A percentile compares a stretch with the other conserved stretches of the same genome.
phyloP scores from a whole-genome alignment of 495 filamentous ascomycete species.

The Neurospora hispaniola region DNA sequence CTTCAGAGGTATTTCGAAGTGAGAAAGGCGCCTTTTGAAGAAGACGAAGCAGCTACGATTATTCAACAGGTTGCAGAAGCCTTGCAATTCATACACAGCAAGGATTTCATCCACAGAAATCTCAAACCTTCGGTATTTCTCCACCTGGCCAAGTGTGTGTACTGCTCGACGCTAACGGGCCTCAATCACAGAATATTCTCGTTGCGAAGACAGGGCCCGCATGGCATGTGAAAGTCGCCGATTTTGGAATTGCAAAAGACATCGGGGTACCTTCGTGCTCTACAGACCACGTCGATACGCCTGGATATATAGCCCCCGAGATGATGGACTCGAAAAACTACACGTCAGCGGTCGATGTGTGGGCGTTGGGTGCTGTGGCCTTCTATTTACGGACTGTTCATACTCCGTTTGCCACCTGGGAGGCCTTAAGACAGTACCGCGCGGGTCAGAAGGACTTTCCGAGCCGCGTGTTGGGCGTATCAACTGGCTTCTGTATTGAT shows the following conservation, averaged over 20 bases:
- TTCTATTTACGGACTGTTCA: not conserved
- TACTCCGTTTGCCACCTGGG: not conserved
- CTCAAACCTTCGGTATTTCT: not conserved
- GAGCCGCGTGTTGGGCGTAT: not conserved
- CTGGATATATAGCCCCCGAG: not conserved
- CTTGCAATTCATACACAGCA: not conserved
- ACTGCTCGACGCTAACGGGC: not conserved
- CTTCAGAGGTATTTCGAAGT: not conserved
- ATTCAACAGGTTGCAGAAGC: not conserved
- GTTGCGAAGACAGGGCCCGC: not conserved
- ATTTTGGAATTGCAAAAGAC: not conserved
- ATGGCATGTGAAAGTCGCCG: not conserved
- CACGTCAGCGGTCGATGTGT: not conserved
- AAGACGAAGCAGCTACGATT: not conserved
- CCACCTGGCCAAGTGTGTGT: not conserved
- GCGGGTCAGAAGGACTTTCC: not conserved
- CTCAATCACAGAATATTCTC: not conserved
- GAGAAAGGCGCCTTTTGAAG: not conserved
- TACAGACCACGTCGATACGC: not conserved
- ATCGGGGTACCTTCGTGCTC: not conserved
- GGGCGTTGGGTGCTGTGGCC: not conserved
- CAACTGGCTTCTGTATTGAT: not conserved
- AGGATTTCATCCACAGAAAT: not conserved
- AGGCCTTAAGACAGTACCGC: not conserved
- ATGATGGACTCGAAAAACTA: not conserved